A percentile compares a stretch with the other conserved stretches of the same genome.
Evolutionary conservation across 495 filamentous ascomycete genomes (phyloP).

Genomic region (Hypoxylon perforatum): DNA sequence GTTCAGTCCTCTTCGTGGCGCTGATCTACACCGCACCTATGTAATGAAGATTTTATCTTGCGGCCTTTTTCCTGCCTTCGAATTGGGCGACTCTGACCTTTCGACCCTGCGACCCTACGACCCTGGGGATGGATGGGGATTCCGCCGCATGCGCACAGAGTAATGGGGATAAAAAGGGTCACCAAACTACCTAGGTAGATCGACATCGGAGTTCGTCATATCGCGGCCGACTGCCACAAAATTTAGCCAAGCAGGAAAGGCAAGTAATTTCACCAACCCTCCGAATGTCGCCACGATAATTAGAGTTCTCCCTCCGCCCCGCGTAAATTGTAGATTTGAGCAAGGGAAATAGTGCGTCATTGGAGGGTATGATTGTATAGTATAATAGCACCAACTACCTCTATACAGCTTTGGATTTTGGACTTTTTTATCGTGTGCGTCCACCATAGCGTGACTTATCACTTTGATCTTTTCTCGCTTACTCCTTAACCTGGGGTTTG

Average conservation of each 20-base stretch:
- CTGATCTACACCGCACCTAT: constrained; percentile 47
- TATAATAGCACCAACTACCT: constrained; percentile 16
- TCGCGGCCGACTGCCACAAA: constrained; percentile 35
- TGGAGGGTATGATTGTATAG: constrained; percentile 13
- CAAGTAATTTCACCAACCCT: constrained; percentile 38
- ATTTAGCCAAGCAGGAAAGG: constrained; percentile 39
- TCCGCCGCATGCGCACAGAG: constrained; percentile 8
- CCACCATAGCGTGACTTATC: constrained; percentile 8
- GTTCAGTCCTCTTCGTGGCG: constrained; percentile 16
- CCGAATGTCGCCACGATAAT: constrained; percentile 44
- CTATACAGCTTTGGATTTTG: not conserved
- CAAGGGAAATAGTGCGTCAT: constrained; percentile 22
- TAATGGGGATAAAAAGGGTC: constrained; percentile 10
- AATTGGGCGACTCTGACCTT: constrained; percentile 22
- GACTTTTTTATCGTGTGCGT: constrained; percentile 14
- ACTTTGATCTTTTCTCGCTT: constrained; percentile 13
- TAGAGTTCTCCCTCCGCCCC: constrained; percentile 18
- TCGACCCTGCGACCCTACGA: constrained; percentile 8
- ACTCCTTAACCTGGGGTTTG: constrained; percentile 17
- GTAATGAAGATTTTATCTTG: constrained; percentile 35
- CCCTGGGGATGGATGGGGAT: no score
- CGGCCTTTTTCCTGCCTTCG: constrained; percentile 31
- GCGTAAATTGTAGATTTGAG: constrained; percentile 34
- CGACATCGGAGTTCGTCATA: constrained; percentile 42
- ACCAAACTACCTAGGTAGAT: constrained; percentile 28